Conservation (phyloP, 352 stramenopile genomes). For the Globisporangium viniferum region DNA sequence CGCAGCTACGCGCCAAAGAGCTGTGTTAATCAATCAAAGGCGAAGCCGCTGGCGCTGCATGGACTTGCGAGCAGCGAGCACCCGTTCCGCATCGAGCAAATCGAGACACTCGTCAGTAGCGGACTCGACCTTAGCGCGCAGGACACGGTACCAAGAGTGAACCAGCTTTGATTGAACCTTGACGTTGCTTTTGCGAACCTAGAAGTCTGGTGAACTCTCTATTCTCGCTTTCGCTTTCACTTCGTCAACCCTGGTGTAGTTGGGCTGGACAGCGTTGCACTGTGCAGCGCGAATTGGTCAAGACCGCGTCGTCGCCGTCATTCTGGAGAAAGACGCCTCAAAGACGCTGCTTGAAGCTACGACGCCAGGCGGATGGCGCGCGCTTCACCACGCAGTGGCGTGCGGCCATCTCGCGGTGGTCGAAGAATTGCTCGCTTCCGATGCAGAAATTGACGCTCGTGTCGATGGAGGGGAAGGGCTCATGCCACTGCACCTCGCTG, state of each 20-base stretch:
- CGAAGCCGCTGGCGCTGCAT: slow-evolving; percentile 14
- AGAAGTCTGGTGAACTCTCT: background rate
- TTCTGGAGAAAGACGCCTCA: slow-evolving; percentile 1
- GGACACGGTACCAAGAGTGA: background rate
- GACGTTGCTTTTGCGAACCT: too few relatives aligned
- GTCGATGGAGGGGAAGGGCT: slow-evolving; percentile 2
- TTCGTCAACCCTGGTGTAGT: background rate
- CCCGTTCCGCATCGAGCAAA: slow-evolving; percentile 9
- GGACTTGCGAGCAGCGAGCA: slow-evolving; percentile 5
- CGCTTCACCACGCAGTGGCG: slow-evolving; percentile 10
- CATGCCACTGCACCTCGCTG: slow-evolving; percentile 7
- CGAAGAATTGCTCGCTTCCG: slow-evolving; percentile 7
- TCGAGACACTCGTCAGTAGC: slow-evolving; percentile 1
- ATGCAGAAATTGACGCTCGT: slow-evolving; percentile 9
- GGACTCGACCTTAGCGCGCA: slow-evolving; percentile 2
- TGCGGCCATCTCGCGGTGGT: slow-evolving; percentile 3
- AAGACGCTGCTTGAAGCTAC: slow-evolving; percentile 9
- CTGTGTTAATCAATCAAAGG: slow-evolving; percentile 5
- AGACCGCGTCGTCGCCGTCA: slow-evolving; percentile 1
- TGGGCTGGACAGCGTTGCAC: slow-evolving; percentile 12
- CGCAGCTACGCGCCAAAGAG: slow-evolving; percentile 11
- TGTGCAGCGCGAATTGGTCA: slow-evolving; percentile 7
- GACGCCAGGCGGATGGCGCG: slow-evolving; percentile 12
- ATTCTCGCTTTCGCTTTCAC: background rate
- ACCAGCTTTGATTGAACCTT: too few relatives aligned